Conservation (phyloP, 228 moss, liverwort and hornwort genomes). For the Sphagnum magellanicum region DNA sequence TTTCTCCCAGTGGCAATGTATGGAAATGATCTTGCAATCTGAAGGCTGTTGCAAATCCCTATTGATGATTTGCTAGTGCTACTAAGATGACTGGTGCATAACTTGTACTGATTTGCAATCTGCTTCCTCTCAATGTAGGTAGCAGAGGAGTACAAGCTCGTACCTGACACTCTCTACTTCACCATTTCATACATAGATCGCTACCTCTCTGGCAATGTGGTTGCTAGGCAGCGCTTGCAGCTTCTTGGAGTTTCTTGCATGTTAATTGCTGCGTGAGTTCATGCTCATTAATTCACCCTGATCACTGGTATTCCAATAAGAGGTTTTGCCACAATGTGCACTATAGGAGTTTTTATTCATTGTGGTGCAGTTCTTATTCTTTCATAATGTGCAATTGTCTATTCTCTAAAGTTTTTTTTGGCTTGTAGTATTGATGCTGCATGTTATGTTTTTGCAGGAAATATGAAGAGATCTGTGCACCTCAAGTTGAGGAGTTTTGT, state of each 20-base stretch:
- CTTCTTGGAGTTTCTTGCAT: slow-evolving; percentile 54
- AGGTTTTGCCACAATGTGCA: not conserved
- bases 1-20: not conserved
- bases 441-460: slow-evolving; percentile 5
- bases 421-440: not conserved
- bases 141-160: slow-evolving; percentile 51
- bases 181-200: slow-evolving; percentile 52
- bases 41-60: too few relatives aligned
- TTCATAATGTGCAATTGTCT: not conserved
- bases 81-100: too few relatives aligned
- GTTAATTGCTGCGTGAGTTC: slow-evolving; percentile 37
- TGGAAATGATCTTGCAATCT: too few relatives aligned
- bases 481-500: slow-evolving; percentile 59
- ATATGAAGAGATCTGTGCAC: slow-evolving; percentile 61
- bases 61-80: not conserved
- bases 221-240: slow-evolving; percentile 46
- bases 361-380: not conserved
- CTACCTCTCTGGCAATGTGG: slow-evolving; percentile 42
- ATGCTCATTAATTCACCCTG: not conserved
- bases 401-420: not conserved
- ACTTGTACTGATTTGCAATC: not conserved
- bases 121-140: slow-evolving; percentile 11
- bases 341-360: not conserved
- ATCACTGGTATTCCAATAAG: too few relatives aligned
- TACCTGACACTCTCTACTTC: slow-evolving; percentile 46